Evolutionary conservation across 495 filamentous ascomycete genomes (phyloP).

Genomic region (Letharia columbiana): DNA sequence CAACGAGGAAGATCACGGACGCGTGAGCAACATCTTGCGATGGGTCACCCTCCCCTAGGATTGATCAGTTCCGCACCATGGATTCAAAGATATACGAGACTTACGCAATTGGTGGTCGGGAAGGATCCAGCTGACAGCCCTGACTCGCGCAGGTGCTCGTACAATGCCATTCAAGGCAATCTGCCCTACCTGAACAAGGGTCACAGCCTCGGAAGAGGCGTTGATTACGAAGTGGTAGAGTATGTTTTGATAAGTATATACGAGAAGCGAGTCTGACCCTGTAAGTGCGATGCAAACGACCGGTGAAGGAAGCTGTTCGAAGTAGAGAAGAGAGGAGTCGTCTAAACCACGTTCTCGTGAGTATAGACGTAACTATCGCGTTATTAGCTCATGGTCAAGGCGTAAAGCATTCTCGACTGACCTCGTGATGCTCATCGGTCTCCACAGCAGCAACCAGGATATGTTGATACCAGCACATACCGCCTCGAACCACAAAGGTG

Average conservation of each 20-base stretch:
- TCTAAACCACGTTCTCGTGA: conserved; percentile 80
- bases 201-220: conserved; percentile 58
- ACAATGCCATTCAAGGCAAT: conserved; percentile 97
- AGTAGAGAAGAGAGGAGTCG: conserved; percentile 58
- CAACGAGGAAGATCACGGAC: conserved; percentile 87
- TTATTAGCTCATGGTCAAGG: conserved; percentile 16
- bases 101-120: conserved; percentile 80
- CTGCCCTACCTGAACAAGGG: conserved; percentile 83
- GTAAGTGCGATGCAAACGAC: conserved; percentile 79
- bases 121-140: conserved; percentile 90
- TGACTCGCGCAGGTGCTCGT: conserved; percentile 80
- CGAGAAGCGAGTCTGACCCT: conserved; percentile 87
- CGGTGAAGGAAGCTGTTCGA: conserved; percentile 69
- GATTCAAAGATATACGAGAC: conserved; percentile 22
- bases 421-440: conserved; percentile 70
- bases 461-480: conserved; percentile 98
- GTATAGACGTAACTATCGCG: conserved; percentile 66
- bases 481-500: conserved; percentile 83
- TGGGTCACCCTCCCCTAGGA: conserved; percentile 72
- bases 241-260: conserved; percentile 94
- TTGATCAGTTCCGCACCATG: conserved; percentile 22
- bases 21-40: conserved; percentile 94
- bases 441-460: conserved; percentile 92
- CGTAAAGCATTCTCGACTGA: conserved; percentile 25
- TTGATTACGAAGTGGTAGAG: conserved; percentile 89